A percentile compares a stretch with the other conserved stretches of the same genome.
phyloP scores from a whole-genome alignment of 495 filamentous ascomycete genomes.

The Aspergillus sparsus region DNA sequence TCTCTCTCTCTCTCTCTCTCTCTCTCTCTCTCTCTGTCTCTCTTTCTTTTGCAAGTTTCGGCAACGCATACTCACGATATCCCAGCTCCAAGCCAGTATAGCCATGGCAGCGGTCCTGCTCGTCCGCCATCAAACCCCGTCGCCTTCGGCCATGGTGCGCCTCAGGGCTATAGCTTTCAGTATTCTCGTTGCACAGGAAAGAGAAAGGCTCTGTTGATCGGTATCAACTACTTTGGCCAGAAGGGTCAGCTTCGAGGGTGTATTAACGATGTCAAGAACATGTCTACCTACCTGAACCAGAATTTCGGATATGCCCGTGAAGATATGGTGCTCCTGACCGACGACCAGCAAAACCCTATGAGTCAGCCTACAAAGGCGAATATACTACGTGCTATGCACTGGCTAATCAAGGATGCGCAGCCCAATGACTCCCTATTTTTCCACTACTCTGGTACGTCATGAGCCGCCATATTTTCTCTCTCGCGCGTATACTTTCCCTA shows the following conservation, averaged over 20 bases:
- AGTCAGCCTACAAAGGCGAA: constrained; percentile 96
- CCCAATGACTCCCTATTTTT: constrained; percentile 98
- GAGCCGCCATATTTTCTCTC: neutral
- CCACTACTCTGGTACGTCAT: constrained; percentile 87
- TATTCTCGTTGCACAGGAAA: constrained; percentile 91
- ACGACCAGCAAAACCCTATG: constrained; percentile 96
- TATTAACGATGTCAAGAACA: constrained; percentile 98
- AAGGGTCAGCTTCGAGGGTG: constrained; percentile 89
- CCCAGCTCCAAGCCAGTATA: constrained; percentile 30
- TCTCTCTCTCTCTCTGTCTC: too few species aligned
- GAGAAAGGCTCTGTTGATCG: constrained; percentile 90
- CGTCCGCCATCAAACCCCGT: constrained; percentile 47
- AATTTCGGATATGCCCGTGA: constrained; percentile 92
- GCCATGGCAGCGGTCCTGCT: constrained; percentile 34
- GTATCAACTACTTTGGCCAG: constrained; percentile 97
- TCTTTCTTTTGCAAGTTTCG: too few species aligned
- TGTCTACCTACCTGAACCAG: constrained; percentile 88
- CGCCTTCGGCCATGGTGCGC: constrained; percentile 76
- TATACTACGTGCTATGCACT: constrained; percentile 96
- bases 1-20: too few species aligned
- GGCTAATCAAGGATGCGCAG: constrained; percentile 92
- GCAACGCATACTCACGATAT: too few species aligned
- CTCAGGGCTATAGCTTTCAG: constrained; percentile 77
- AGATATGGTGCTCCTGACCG: constrained; percentile 97
- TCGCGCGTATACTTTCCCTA: neutral